Evolutionary conservation across 73 alveolate genomes (phyloP).

Genomic region (Diophrys appendiculata): DNA sequence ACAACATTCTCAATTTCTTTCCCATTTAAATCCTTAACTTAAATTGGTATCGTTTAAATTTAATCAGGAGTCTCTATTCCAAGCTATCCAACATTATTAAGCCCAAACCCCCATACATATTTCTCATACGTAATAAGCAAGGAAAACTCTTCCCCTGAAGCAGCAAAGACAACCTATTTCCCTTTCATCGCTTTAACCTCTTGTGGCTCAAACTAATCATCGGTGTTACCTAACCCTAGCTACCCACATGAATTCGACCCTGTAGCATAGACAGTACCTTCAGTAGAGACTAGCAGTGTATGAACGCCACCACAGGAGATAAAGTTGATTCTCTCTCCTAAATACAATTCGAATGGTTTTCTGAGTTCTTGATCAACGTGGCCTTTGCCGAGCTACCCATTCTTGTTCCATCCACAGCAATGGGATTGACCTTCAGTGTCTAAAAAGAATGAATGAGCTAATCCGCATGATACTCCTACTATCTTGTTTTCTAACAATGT

Average conservation of each 20-base stretch:
- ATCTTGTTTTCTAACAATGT: constrained; percentile 4
- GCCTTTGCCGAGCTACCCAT: constrained; percentile 37
- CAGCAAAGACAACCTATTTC: constrained; percentile 8
- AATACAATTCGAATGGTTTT: constrained; percentile 13
- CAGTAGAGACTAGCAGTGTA: constrained; percentile 11
- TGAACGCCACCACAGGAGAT: constrained; percentile 37
- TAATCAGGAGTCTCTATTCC: constrained; percentile 1
- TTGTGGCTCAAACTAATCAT: constrained; percentile 15
- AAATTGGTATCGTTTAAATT: neutral
- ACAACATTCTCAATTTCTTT: constrained; percentile 24
- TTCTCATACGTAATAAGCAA: constrained; percentile 7
- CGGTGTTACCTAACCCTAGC: constrained; percentile 17
- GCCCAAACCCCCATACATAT: constrained; percentile 31
- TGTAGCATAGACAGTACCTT: constrained; percentile 24
- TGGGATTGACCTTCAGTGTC: constrained; percentile 1
- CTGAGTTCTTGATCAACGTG: neutral
- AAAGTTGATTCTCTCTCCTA: constrained; percentile 20
- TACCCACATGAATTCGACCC: constrained; percentile 31
- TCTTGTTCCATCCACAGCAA: constrained; percentile 34
- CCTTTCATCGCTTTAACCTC: neutral
- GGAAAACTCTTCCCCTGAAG: constrained; percentile 47
- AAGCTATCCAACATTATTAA: constrained; percentile 28
- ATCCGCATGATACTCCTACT: constrained; percentile 29
- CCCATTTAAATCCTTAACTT: constrained; percentile 7
- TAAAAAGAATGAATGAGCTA: constrained; percentile 41